Conservation (phyloP, 1,284 basidiomycete genomes). For the Stygiomarasmius scandens region DNA sequence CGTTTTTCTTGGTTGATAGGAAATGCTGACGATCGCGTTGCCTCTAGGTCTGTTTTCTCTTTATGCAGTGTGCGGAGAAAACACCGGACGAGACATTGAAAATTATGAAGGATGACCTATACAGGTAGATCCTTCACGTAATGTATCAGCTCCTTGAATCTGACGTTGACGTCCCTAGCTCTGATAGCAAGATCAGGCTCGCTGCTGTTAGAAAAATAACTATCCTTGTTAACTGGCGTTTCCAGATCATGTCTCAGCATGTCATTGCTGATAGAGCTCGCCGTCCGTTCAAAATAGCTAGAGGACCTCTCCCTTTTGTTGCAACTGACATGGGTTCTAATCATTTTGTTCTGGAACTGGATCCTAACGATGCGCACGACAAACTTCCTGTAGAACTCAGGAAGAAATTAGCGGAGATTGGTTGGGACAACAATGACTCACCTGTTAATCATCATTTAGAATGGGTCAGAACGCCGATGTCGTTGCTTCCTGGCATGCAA, state of each 20-base stretch:
- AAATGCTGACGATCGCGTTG: not conserved
- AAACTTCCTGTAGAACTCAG: slow-evolving; percentile 63
- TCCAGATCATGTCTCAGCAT: slow-evolving; percentile 63
- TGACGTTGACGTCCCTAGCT: slow-evolving; percentile 34
- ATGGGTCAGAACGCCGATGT: slow-evolving; percentile 64
- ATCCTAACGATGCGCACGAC: slow-evolving; percentile 50
- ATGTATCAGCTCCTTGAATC: not conserved
- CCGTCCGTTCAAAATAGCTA: slow-evolving; percentile 68
- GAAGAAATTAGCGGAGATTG: slow-evolving; percentile 67
- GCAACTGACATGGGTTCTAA: slow-evolving; percentile 71
- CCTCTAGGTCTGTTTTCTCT: slow-evolving; percentile 62
- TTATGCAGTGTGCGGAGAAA: slow-evolving; percentile 76
- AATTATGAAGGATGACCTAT: slow-evolving; percentile 57
- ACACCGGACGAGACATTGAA: slow-evolving; percentile 46
- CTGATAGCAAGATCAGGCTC: slow-evolving; percentile 46
- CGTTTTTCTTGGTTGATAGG: not conserved
- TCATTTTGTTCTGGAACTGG: slow-evolving; percentile 56
- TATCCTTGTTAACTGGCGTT: slow-evolving; percentile 63
- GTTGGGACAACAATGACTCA: slow-evolving; percentile 65
- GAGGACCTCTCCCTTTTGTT: slow-evolving; percentile 66
- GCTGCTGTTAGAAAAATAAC: slow-evolving; percentile 55
- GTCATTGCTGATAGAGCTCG: slow-evolving; percentile 60
- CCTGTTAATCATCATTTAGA: slow-evolving; percentile 57
- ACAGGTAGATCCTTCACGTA: slow-evolving; percentile 42
- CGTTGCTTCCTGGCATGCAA: slow-evolving; percentile 58